Evolutionary conservation across 2,329 filamentous ascomycete species (phyloP), one percentile per base, ranked within the genome.

Genomic region (Xylariaceae sp.): DNA sequence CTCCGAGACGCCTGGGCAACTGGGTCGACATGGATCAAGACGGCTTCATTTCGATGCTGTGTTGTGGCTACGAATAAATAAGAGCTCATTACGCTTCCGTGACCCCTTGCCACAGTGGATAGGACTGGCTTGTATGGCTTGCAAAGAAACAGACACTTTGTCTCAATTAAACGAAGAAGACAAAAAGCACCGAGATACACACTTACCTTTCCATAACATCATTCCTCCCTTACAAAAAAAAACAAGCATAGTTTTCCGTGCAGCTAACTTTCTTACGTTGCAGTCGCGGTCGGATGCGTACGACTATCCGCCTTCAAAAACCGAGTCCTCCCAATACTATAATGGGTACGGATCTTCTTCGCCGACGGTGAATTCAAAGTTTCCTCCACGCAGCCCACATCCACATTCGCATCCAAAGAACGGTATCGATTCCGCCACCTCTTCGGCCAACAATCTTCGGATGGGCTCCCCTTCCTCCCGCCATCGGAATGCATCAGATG

Each of bases 201-300:
- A 37, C 26, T 41, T 15, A 13, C 29, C 20, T 29, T 37, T 5
- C 27, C 46, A 39, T 42, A 46, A 37, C 30, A 36, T 39, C 16
- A 16, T 20, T 26, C 29, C 20, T 40, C 41, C 36, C 5, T 41
- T 13, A 11, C 24, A 33, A n/a, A 42, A 33, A 6, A n/a, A 23
- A n/a, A 24, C n/a, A n/a, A n/a, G n/a, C n/a, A 32, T 26, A 21
- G 43, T 41, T 32, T 39, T 16, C 39, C n/a, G 35, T 26, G n/a
- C 40, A 30, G 26, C 41, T 41, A 41, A 59, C 57, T 48, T 50
- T 40, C 44, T 50, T 41, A 10, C 48, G 6, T 42, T 35, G 11
- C 47, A 63, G 60, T 60, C 65, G 55, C 78, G 81, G 53, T 71
- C 69, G 49, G 67, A 77, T 36, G 73, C 77, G 40, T 83, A 81